Percentiles rank a stretch among this genome's conserved stretches.
Evolutionary conservation across 306 rosid genomes (phyloP).

Genomic region (Vachellia collinsii): DNA sequence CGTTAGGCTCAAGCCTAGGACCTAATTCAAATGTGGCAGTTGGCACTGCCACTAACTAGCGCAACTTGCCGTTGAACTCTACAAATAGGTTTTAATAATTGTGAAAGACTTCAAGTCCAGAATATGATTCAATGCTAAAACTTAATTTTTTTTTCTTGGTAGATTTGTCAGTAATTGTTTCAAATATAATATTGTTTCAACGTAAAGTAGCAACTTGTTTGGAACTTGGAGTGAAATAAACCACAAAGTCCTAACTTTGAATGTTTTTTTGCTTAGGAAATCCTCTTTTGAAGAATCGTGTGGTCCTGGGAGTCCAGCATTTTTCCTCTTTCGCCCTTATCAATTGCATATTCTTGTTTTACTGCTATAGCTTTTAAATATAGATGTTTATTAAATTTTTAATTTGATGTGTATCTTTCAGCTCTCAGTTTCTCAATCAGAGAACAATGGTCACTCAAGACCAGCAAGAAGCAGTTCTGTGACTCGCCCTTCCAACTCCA

Average conservation of each 20-base stretch:
- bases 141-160: not conserved
- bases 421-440: conserved; percentile 93
- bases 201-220: not conserved
- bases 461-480: conserved; percentile 96
- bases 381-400: conserved; percentile 26
- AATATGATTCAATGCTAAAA: not conserved
- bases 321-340: not conserved
- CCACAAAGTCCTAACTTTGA: not conserved
- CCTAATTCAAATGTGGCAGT: too few relatives aligned
- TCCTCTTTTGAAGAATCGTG: not conserved
- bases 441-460: conserved; percentile 67
- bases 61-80: too few relatives aligned
- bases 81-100: not conserved
- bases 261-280: not conserved
- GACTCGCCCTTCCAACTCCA: conserved; percentile 74
- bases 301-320: not conserved
- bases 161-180: not conserved
- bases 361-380: not conserved
- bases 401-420: conserved; percentile 46
- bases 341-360: not conserved
- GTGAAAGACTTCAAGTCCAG: not conserved
- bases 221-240: not conserved
- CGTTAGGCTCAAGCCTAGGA: too few relatives aligned
- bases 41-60: too few relatives aligned
- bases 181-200: not conserved